Evolutionary conservation across 306 rosid genomes (phyloP), one percentile per base, ranked within the genome.

Genomic region (Carpinus viminea): DNA sequence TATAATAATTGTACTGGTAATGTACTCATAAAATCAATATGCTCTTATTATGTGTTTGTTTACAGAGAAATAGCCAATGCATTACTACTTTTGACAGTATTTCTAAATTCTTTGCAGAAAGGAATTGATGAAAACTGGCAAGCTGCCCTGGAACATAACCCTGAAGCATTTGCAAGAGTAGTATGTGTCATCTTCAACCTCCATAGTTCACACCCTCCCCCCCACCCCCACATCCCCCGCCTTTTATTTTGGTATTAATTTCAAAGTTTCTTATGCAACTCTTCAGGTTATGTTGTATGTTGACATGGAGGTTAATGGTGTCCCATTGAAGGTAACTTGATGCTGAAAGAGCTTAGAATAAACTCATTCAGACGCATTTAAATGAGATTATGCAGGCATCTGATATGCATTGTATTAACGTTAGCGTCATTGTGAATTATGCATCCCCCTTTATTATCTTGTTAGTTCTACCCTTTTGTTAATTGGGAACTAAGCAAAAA

Each of bases 81-180:
- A 59, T 79, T 55, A 12, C 45, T 62, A 7, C 47, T 74, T 51
- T 55, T 82, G 28, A 60, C 26, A 31, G 12, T 15, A 61, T 76
- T 85, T 69, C 36, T 66, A 52, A 77, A 43, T 60, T 36, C 59
- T 78, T 72, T 85, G 65, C 90, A 93, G 99, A 93, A 90, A 93
- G 99, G 98, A 81, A 93, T 95, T 79, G 99, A 95, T 85, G 99
- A 95, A 83, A 95, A 95, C 84, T 95, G 99, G 99, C 97, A 86
- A 62, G 99, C 99, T 78, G 99, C 99, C 62, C 78, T 95, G 28
- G 99, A 95, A 73, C 86, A 95, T 81, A 95, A 95, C 83, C 98
- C 99, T 2, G 99, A 95, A 93, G 95, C 86, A 83, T 95, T 95
- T 91, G 99, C 96, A 57, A 93, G 97, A 78, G 99, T 95, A 97